Evolutionary conservation across 2,329 filamentous ascomycete genomes (phyloP), one percentile per base, ranked within the genome.

Genomic region (Alternaria viburni): DNA sequence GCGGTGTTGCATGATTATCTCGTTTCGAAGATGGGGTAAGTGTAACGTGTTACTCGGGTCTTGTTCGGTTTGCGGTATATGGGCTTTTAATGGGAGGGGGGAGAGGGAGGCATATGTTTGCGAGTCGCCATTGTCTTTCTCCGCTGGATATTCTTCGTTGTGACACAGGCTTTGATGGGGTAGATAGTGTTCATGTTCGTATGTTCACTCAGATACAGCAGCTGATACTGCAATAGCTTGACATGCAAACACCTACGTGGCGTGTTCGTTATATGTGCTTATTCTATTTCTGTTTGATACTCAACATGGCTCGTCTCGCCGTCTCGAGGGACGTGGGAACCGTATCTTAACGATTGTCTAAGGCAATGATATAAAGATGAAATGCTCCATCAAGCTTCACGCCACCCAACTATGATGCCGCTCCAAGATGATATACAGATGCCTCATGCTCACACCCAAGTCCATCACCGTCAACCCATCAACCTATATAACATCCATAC

Each of bases 401-500:
- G 36, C 36, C 13, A 36, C 19, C 32, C 13, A 13, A 2, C 30
- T 15, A 51, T 32, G 7, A 9, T 10, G 3, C n/a, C 19, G 30
- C 30, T 19, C 32, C 12, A 6, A 21, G 19, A 52, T 25, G 5
- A 2, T 41, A 10, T 41, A 52, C 19, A 52, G 7, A 9, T 21
- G 9, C 36, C 28, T 23, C 8, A 23, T n/a, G 3, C 13, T 21
- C 15, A 41, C 15, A 36, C 15, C 15, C 5, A 52, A 9, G 8
- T 6, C 19, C 6, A 32, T n/a, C 13, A 2, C 28, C 28, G 3
- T 21, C 12, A 9, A 7, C 13, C 5, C 13, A 41, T 2, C 13
- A 23, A 23, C 21, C 12, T 58, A 75, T 30, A 75, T 75, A 4
- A 75, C 72, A 12, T 74, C 69, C 73, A 75, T 75, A 19, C 69